Percentiles rank a stretch among this genome's conserved stretches.
phyloP scores from a whole-genome alignment of 768 basidiomycete species.

The Tylopilus intermedius region DNA sequence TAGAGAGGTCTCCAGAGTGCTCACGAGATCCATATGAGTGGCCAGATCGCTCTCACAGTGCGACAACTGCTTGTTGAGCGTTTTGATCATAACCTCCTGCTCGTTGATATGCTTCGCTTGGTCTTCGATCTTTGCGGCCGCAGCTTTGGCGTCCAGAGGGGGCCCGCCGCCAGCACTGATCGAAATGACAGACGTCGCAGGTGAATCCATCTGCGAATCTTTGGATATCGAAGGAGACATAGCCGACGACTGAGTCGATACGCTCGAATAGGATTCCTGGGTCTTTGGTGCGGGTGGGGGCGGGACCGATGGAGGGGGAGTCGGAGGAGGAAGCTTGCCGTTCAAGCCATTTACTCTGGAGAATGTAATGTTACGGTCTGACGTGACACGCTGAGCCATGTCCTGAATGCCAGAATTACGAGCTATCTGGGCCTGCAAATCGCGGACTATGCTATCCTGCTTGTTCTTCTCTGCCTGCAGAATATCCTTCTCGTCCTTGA shows the following conservation, averaged over 20 bases:
- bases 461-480: constrained; percentile 68
- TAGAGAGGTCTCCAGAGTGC: constrained; percentile 76
- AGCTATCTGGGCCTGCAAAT: constrained; percentile 69
- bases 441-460: constrained; percentile 66
- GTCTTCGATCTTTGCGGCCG: constrained; percentile 57
- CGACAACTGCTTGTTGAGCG: constrained; percentile 87
- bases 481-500: constrained; percentile 77
- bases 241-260: constrained; percentile 58
- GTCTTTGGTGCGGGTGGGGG: constrained; percentile 73
- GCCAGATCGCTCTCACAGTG: constrained; percentile 91
- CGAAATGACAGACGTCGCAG: constrained; percentile 54
- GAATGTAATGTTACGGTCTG: constrained; percentile 52
- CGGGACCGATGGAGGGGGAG: constrained; percentile 74
- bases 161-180: constrained; percentile 33
- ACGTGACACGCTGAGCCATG: constrained; percentile 46
- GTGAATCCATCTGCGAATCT: constrained; percentile 68
- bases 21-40: constrained; percentile 86
- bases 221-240: constrained; percentile 56
- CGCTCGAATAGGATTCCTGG: constrained; percentile 50
- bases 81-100: constrained; percentile 88
- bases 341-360: constrained; percentile 58
- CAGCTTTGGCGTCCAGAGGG: constrained; percentile 49
- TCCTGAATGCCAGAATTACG: constrained; percentile 43
- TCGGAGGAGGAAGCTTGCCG: constrained; percentile 79
- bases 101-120: constrained; percentile 75